Percentiles rank a stretch among this genome's conserved stretches.
Evolutionary conservation across 1,139 yeast species (phyloP).

Genomic region (Kazachstania sp.): DNA sequence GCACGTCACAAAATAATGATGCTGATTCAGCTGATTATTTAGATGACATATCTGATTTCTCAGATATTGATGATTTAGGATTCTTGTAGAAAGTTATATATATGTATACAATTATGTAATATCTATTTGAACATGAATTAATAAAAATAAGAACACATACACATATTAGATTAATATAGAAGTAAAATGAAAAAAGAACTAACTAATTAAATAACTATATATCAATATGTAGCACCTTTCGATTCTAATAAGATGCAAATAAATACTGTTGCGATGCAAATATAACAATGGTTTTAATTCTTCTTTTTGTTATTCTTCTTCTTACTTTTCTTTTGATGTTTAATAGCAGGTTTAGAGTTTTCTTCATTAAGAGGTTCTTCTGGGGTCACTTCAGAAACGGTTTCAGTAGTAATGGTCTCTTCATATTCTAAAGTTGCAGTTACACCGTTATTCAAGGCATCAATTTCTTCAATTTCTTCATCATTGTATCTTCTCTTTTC

Average conservation of each 20-base stretch:
- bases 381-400: neutral
- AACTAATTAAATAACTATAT: no score
- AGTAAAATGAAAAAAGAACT: no score
- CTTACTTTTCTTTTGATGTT: neutral
- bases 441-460: neutral
- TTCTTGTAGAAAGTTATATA: conserved; percentile 14
- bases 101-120: neutral
- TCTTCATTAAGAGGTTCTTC: neutral
- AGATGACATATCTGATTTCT: conserved; percentile 29
- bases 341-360: neutral
- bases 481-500: conserved; percentile 14
- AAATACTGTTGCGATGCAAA: neutral
- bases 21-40: conserved; percentile 20
- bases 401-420: conserved; percentile 2
- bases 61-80: conserved; percentile 29
- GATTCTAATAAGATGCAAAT: neutral
- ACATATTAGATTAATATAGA: neutral
- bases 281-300: neutral
- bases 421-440: conserved; percentile 4
- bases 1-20: conserved; percentile 15
- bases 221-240: no score
- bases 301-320: conserved; percentile 1
- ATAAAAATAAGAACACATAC: neutral
- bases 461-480: conserved; percentile 5
- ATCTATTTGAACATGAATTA: neutral